phyloP scores from a whole-genome alignment of 2,329 filamentous ascomycete species.

The Pseudogymnoascus sp. region DNA sequence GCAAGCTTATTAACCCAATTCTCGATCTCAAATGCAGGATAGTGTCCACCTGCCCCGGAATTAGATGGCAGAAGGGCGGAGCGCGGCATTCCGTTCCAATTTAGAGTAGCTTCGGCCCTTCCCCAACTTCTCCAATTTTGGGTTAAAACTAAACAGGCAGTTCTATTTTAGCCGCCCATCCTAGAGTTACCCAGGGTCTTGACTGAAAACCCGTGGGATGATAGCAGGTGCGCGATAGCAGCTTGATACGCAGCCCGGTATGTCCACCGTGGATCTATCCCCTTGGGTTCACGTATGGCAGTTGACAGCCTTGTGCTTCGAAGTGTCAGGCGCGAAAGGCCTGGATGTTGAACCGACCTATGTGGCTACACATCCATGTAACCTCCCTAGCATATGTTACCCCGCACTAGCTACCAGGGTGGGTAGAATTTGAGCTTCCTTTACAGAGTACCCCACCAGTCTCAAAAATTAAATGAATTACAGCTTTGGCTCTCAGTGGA shows the following conservation, averaged over 20 bases:
- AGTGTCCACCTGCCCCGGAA: neutral
- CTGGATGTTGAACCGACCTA: neutral
- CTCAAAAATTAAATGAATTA: neutral
- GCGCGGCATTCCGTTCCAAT: neutral
- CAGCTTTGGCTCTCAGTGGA: neutral
- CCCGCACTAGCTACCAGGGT: neutral
- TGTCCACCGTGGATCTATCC: neutral
- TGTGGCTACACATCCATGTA: neutral
- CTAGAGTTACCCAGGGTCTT: neutral
- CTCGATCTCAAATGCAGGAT: neutral
- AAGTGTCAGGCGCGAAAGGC: neutral
- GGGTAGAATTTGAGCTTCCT: neutral
- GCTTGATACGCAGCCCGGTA: neutral
- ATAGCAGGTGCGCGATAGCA: neutral
- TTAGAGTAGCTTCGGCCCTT: conserved; percentile 2
- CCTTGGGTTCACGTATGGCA: neutral
- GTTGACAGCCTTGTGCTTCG: neutral
- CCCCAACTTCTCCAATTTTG: neutral
- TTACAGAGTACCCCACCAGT: neutral
- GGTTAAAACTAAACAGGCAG: neutral
- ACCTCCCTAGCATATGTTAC: neutral
- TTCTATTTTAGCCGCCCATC: neutral
- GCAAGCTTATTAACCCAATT: neutral
- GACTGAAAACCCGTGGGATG: neutral
- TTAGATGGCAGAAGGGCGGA: neutral